These are phyloP conservation scores for Cudoniella acicularis DNA, from an alignment of 495 filamentous ascomycete species.

Conservation along the genomic window DNA sequence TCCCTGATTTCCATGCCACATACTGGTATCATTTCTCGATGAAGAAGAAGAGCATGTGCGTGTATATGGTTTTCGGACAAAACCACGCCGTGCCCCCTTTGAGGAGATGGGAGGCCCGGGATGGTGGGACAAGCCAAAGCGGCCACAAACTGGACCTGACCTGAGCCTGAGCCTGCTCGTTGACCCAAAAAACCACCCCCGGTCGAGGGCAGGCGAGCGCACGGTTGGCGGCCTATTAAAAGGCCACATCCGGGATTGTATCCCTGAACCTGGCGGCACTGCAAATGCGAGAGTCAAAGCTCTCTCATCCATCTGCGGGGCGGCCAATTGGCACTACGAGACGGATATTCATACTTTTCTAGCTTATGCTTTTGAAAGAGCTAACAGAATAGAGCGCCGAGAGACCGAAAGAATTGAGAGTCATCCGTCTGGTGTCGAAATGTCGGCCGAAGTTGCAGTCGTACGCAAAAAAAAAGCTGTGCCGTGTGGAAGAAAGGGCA, in stretches of 20 bases:
- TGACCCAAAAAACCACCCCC: constrained; percentile 25
- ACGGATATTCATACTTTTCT: not conserved
- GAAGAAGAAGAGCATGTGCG: not conserved
- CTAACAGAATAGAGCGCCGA: not conserved
- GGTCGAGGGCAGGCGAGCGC: constrained; percentile 12
- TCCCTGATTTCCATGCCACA: too few species aligned
- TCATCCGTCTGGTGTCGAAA: too few species aligned
- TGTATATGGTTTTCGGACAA: not conserved
- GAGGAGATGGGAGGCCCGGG: not conserved
- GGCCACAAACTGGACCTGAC: not conserved
- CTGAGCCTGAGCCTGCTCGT: constrained; percentile 4
- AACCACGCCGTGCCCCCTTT: not conserved
- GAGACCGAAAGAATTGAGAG: not conserved
- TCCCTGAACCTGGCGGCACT: constrained; percentile 29
- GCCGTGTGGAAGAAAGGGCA: not conserved
- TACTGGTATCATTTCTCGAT: too few species aligned
- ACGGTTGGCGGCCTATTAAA: constrained; percentile 26
- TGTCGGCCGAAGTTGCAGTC: too few species aligned
- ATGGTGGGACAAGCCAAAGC: constrained; percentile 6
- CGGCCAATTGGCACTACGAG: not conserved
- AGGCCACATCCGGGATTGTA: constrained; percentile 33
- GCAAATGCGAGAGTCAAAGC: constrained; percentile 11
- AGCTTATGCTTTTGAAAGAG: not conserved
- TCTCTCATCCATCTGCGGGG: not conserved
- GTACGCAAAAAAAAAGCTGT: not conserved